phyloP scores from a whole-genome alignment of 2,329 filamentous ascomycete species.

The Colletotrichum aenigma region DNA sequence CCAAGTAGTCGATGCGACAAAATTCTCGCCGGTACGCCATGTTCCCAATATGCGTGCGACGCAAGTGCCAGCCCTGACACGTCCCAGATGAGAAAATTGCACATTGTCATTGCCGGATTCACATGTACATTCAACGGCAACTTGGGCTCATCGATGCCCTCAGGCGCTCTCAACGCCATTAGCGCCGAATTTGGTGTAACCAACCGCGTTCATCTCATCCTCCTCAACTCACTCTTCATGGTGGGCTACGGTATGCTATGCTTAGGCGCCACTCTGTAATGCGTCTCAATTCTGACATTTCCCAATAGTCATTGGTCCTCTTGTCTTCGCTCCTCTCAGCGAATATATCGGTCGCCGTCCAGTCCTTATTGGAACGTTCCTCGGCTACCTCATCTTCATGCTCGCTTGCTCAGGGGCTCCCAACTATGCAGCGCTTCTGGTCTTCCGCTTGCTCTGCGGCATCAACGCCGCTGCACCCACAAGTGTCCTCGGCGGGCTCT shows the following conservation, averaged over 20 bases:
- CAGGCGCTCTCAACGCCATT: slow-evolving; percentile 38
- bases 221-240: slow-evolving; percentile 41
- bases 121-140: slow-evolving; percentile 40
- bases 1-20: slow-evolving; percentile 30
- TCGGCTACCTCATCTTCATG: slow-evolving; percentile 37
- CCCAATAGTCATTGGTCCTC: slow-evolving; percentile 30
- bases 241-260: slow-evolving; percentile 27
- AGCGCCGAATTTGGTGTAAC: slow-evolving; percentile 30
- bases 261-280: not conserved
- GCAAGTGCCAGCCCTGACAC: not conserved
- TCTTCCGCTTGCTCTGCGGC: slow-evolving; percentile 41
- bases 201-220: slow-evolving; percentile 28
- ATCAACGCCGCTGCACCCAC: slow-evolving; percentile 37
- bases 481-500: slow-evolving; percentile 35
- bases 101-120: slow-evolving; percentile 37
- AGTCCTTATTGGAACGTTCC: slow-evolving; percentile 35
- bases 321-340: slow-evolving; percentile 37
- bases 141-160: slow-evolving; percentile 39
- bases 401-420: slow-evolving; percentile 41
- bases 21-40: slow-evolving; percentile 30
- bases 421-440: slow-evolving; percentile 45
- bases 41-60: not conserved
- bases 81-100: slow-evolving; percentile 31
- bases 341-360: slow-evolving; percentile 37
- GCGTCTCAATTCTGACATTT: not conserved